Evolutionary conservation across 345 rosid species (phyloP), one percentile per base, ranked within the genome.

Genomic region (Corymbia maculata): DNA sequence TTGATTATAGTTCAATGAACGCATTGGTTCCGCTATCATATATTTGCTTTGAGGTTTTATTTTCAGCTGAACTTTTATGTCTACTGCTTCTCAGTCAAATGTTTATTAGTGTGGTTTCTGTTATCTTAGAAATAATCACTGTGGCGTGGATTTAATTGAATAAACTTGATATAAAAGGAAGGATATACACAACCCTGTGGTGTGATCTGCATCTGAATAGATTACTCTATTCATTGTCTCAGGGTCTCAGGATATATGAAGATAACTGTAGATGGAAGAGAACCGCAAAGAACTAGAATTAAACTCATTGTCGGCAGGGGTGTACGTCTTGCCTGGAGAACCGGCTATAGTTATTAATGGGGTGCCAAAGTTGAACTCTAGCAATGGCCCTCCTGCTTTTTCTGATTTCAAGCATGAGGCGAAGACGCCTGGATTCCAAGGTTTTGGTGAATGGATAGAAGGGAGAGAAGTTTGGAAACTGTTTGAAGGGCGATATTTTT

Each of bases 321-420:
- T 94, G 87, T 96, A 88, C 84, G 92, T 93, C 92, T 90, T 95
- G 89, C 95, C 92, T 0, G 97, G 97, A 86, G 97, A 95, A 92
- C 98, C 99, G 11, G 98, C 95, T 12, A 92, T 96, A 68, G 90
- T 97, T 19, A 97, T 95, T 89, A 92, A 96, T 26, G 97, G 98
- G 36, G 95, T 97, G 13, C 97, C 98, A 50, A 89, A 93, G n/a
- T 66, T 91, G 87, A 80, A 89, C 85, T 68, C 89, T 13, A 79
- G 86, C 51, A 89, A 89, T 57, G 87, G 85, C 26, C 49, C 87
- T 84, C 32, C 66, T 44, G 89, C 79, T 75, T 85, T 84, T 19
- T 22, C 88, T 10, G 55, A 90, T 87, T 57, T 86, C 36, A 85
- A 19, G 80, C 88, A 49, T 32, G 93, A 90, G 45, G 88, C 85